These are phyloP conservation scores for Fomitopsis betulina DNA, from an alignment of 1,284 basidiomycete species.

Conservation along the genomic window DNA sequence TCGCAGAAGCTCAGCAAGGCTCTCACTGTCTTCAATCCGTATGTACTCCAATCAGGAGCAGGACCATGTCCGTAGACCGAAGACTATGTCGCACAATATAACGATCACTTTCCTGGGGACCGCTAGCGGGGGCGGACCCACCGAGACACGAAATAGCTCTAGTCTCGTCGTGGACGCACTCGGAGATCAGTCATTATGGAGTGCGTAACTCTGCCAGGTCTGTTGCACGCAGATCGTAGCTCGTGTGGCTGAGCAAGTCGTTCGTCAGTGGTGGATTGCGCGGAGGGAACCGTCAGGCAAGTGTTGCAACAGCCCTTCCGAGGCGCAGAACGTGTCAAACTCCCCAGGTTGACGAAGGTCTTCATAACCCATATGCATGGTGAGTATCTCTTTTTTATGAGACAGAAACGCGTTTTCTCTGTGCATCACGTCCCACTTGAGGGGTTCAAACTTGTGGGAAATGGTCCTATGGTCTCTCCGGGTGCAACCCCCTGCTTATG, in stretches of 20 bases:
- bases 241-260: neutral
- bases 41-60: neutral
- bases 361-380: slow-evolving; percentile 92
- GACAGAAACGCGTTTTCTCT: too few relatives aligned
- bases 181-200: slow-evolving; percentile 57
- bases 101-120: slow-evolving; percentile 66
- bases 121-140: slow-evolving; percentile 69
- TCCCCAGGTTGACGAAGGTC: slow-evolving; percentile 62
- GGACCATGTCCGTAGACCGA: neutral
- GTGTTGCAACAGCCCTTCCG: slow-evolving; percentile 35
- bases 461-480: too few relatives aligned
- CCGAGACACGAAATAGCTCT: slow-evolving; percentile 64
- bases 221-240: neutral
- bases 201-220: slow-evolving; percentile 33
- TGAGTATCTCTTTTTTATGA: slow-evolving; percentile 16
- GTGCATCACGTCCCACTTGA: too few relatives aligned
- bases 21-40: neutral
- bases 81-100: slow-evolving; percentile 24
- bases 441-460: too few relatives aligned
- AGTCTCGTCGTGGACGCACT: slow-evolving; percentile 57
- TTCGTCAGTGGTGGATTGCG: slow-evolving; percentile 76
- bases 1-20: too few relatives aligned
- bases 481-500: too few relatives aligned
- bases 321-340: slow-evolving; percentile 34
- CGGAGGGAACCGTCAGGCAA: slow-evolving; percentile 75